Evolutionary conservation across 2,329 filamentous ascomycete species (phyloP).

Genomic region (Apiospora saccharicola): DNA sequence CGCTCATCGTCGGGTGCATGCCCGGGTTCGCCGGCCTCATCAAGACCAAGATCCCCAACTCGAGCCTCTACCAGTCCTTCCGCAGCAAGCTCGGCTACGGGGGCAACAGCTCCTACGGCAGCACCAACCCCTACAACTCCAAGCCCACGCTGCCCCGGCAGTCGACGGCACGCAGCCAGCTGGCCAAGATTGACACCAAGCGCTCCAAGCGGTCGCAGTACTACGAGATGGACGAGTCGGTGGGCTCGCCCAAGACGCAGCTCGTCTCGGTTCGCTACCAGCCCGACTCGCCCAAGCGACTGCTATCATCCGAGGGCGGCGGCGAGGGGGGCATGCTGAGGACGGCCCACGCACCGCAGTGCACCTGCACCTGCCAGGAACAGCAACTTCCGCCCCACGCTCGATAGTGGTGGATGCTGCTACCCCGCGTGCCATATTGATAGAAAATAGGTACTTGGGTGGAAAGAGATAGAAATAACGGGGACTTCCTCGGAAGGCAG

Average conservation of each 20-base stretch:
- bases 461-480: too few species aligned
- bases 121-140: background rate
- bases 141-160: background rate
- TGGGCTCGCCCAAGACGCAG: background rate
- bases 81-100: background rate
- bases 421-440: too few species aligned
- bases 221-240: background rate
- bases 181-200: background rate
- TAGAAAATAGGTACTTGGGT: too few species aligned
- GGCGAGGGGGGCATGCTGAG: background rate
- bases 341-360: background rate
- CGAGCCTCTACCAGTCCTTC: background rate
- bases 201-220: background rate
- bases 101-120: background rate
- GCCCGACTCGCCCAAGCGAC: background rate
- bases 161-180: too few species aligned
- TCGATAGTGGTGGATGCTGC: too few species aligned
- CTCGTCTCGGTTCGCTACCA: background rate
- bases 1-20: slow-evolving; percentile 31
- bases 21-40: slow-evolving; percentile 25
- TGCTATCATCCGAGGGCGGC: background rate
- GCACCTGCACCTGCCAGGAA: too few species aligned
- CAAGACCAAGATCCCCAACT: background rate
- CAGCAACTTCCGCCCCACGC: too few species aligned
- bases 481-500: too few species aligned